Base-by-base conservation (phyloP, 2,329 filamentous ascomycete species). In the Neurospora sp. region DNA sequence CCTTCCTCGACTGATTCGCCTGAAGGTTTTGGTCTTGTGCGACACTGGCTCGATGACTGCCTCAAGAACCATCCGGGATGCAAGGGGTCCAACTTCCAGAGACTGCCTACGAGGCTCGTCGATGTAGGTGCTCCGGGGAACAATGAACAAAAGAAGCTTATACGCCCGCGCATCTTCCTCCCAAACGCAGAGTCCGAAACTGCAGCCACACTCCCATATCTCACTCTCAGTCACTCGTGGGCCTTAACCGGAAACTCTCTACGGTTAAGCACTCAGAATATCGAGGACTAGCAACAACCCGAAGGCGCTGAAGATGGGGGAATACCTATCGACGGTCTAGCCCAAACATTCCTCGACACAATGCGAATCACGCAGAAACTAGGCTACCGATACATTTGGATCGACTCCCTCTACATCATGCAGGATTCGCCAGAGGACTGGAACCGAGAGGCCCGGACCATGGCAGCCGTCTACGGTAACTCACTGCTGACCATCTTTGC, bases 381-480 rank as follows among this genome's bases (percentile, higher is more conserved):
- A n/a, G n/a, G n/a, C n/a, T n/a, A n/a, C n/a, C n/a, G n/a, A n/a
- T n/a, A n/a, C n/a, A n/a, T n/a, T n/a, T n/a, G n/a, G n/a, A n/a
- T 74, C 66, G 73, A 74, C 70, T 69, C 68, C 15, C 46, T 74
- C 8, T 77, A 73, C 43, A 73, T 73, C 39, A 67, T 73, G 2
- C 75, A 76, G 68, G 74, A 75, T 62, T 70, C 71, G 13, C 11
- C 62, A 2, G 68, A 70, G 17, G 71, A 74, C 42, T 74, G 73
- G 67, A 36, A n/a, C 1, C 33, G 43, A 2, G 71, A 73, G 66
- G 66, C 69, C 9, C 33, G 39, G 17, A 67, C 67, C 6, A 73
- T 73, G 72, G 69, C 58, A 0, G 13, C 19, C 5, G 67, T 73
- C 1, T 73, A 74, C 43, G 28, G 66, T 68, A 58, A 66, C 67